Evolutionary conservation across 2,329 filamentous ascomycete genomes (phyloP), one percentile per base, ranked within the genome.

Genomic region (Aureobasidium namibiae): DNA sequence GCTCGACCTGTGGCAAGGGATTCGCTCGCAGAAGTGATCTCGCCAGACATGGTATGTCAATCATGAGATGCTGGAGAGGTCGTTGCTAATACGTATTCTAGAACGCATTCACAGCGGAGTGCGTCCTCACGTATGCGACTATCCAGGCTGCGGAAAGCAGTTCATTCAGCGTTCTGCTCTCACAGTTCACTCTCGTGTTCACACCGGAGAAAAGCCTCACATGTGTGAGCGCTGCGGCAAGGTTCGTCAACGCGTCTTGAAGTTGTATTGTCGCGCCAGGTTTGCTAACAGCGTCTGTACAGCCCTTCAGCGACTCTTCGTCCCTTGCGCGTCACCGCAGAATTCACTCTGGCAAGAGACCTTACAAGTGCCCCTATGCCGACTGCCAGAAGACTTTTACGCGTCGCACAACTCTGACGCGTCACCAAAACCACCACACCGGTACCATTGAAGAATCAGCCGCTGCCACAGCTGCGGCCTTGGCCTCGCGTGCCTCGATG

Each of bases 351-450:
- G 94, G 94, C 61, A 96, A 94, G 75, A 83, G 94, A 52, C 94
- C 94, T 1, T 99, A 97, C 79, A 96, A 96, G 74, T 99, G 94
- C 75, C 92, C 92, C 1, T 97, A 94, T 68, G 92, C 91, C 61
- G 92, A 96, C 72, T 99, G 94, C 74, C 92, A 97, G 71, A 97
- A 97, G 81, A 97, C 92, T 0, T 99, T 99, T 69, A 99, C 94
- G 10, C 87, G 94, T 60, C 88, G 92, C 64, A 97, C 94, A 0
- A 97, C 94, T 2, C 79, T 99, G 62, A 99, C 92, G 2, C 85
- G 94, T 53, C 94, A 99, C 71, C 91, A 96, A 75, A 96, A 95
- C 67, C 90, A 95, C 68, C 94, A 97, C 73, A 95, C 89, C 21
- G 94, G 92, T 42, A 96, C 92, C 0, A 89, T 96, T 16, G 92